These are phyloP conservation scores for Brettanomyces custersianus DNA, from an alignment of 805 yeast species.

Conservation along the genomic window DNA sequence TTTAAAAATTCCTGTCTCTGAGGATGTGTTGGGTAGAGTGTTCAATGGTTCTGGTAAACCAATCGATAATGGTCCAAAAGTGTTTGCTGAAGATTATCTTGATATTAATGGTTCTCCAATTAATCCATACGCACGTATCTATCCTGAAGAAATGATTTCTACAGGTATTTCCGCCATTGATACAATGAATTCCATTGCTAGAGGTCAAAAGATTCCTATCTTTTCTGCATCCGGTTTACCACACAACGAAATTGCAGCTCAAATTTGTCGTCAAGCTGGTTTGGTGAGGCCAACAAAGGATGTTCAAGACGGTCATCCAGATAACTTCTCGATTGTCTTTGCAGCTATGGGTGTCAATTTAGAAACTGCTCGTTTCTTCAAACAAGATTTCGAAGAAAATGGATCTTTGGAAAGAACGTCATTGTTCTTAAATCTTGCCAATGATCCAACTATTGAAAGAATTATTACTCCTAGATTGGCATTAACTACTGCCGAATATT, in stretches of 20 bases:
- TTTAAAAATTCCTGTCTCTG: slow-evolving; percentile 89
- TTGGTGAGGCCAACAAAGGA: slow-evolving; percentile 98
- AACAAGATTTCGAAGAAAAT: slow-evolving; percentile 98
- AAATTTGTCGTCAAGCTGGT: slow-evolving; percentile 99
- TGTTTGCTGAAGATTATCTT: slow-evolving; percentile 95
- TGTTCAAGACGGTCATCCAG: slow-evolving; percentile 99
- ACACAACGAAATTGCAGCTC: slow-evolving; percentile 99
- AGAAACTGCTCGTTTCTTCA: slow-evolving; percentile 97
- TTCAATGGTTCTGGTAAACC: slow-evolving; percentile 99
- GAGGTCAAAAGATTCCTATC: slow-evolving; percentile 99
- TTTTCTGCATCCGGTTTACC: slow-evolving; percentile 99
- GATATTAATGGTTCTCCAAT: slow-evolving; percentile 99
- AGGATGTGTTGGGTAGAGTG: slow-evolving; percentile 95
- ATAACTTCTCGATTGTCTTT: slow-evolving; percentile 96
- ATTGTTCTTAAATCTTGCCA: slow-evolving; percentile 92
- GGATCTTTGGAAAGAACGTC: slow-evolving; percentile 98
- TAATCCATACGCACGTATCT: slow-evolving; percentile 95
- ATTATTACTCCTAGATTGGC: slow-evolving; percentile 99
- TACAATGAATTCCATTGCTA: slow-evolving; percentile 98
- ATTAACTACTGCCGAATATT: slow-evolving; percentile 94
- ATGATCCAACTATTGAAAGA: slow-evolving; percentile 99
- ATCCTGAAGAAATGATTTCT: slow-evolving; percentile 99
- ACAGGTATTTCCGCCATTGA: slow-evolving; percentile 98
- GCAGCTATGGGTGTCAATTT: slow-evolving; percentile 99
- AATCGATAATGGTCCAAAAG: slow-evolving; percentile 96